A percentile compares a stretch with the other conserved stretches of the same genome.
These are phyloP conservation scores for Nicotiana rustica DNA, from an alignment of 305 asterid species.

Conservation along the genomic window DNA sequence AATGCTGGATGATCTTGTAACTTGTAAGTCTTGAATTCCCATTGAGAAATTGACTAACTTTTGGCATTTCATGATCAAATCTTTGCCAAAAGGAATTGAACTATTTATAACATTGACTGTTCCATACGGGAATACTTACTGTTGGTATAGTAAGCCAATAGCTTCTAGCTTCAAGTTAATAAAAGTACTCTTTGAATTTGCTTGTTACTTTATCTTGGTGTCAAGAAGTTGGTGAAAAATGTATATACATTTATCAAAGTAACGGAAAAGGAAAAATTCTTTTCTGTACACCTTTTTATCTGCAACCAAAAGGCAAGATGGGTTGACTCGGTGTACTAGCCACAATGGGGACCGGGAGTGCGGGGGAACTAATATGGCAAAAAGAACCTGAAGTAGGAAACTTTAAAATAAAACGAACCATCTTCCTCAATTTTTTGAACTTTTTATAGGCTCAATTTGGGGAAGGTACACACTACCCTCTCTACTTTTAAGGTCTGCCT, in stretches of 20 bases:
- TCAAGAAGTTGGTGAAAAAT: neutral
- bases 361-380: neutral
- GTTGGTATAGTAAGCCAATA: neutral
- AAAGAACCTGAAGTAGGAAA: neutral
- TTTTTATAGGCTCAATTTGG: no score
- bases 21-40: neutral
- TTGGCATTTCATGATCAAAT: neutral
- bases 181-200: neutral
- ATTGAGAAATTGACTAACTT: neutral
- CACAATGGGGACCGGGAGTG: neutral
- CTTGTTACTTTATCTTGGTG: neutral
- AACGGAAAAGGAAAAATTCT: neutral
- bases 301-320: neutral
- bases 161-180: neutral
- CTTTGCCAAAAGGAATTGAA: neutral
- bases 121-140: neutral
- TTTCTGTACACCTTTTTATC: neutral
- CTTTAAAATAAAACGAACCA: neutral
- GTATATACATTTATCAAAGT: neutral
- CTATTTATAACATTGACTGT: neutral
- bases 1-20: neutral
- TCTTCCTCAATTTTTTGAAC: neutral
- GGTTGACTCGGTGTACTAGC: neutral
- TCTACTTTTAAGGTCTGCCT: no score
- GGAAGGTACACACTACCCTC: no score